Conservation (phyloP, 768 basidiomycete genomes). For the Kwoniella europaea region DNA sequence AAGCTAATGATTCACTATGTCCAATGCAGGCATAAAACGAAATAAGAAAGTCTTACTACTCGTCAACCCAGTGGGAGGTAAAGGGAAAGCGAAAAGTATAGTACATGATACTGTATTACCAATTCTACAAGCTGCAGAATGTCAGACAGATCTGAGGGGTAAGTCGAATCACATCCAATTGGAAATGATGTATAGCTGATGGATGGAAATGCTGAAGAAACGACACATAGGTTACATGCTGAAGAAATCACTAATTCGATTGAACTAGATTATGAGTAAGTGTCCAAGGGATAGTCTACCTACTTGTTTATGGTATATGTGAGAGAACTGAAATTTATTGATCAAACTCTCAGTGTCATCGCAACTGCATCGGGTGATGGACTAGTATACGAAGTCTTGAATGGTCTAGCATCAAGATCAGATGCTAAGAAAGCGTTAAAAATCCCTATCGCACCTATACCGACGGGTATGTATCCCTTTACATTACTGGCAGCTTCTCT, state of each 20-base stretch:
- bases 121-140: slow-evolving; percentile 55
- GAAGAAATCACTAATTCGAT: slow-evolving; percentile 50
- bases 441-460: slow-evolving; percentile 56
- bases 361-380: slow-evolving; percentile 58
- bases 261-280: slow-evolving; percentile 54
- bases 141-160: slow-evolving; percentile 50
- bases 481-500: too few species aligned
- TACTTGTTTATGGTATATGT: not conserved
- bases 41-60: slow-evolving; percentile 46
- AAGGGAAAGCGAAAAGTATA: slow-evolving; percentile 51
- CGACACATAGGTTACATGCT: slow-evolving; percentile 54
- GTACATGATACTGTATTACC: slow-evolving; percentile 52
- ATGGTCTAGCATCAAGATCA: slow-evolving; percentile 53
- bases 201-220: slow-evolving; percentile 38
- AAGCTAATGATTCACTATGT: not conserved
- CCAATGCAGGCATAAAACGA: slow-evolving; percentile 37
- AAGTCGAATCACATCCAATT: slow-evolving; percentile 7
- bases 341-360: slow-evolving; percentile 40
- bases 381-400: slow-evolving; percentile 56
- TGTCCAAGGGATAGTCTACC: not conserved
- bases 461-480: slow-evolving; percentile 5
- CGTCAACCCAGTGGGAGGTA: slow-evolving; percentile 58
- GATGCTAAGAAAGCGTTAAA: slow-evolving; percentile 54
- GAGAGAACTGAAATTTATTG: not conserved
- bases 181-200: slow-evolving; percentile 4